Conservation (phyloP, 164 flowering plant species). For the Vitis amurensis region DNA sequence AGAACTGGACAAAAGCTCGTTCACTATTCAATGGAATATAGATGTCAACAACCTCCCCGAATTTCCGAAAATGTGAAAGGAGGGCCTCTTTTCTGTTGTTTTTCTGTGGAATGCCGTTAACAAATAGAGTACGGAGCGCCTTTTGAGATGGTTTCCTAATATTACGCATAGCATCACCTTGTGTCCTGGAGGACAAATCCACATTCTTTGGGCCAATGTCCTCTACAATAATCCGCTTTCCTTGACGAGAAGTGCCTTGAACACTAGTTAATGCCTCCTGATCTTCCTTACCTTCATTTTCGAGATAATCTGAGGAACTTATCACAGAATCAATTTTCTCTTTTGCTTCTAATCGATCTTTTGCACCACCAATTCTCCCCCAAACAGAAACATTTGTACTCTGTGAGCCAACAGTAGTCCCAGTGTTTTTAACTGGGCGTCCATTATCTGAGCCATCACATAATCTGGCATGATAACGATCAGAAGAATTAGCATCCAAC, state of each 20-base stretch:
- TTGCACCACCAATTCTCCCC: slow-evolving; percentile 58
- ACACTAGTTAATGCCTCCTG: slow-evolving; percentile 25
- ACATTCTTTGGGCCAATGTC: slow-evolving; percentile 28
- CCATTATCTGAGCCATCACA: slow-evolving; percentile 37
- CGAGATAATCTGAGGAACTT: slow-evolving; percentile 31
- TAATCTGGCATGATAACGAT: slow-evolving; percentile 24
- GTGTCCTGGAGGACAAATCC: slow-evolving; percentile 36
- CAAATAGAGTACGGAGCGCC: slow-evolving; percentile 82
- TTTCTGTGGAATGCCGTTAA: slow-evolving; percentile 71
- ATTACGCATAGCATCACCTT: slow-evolving; percentile 33
- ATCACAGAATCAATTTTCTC: slow-evolving; percentile 35
- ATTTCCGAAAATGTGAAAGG: slow-evolving; percentile 83
- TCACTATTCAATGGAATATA: slow-evolving; percentile 72
- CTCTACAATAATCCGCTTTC: slow-evolving; percentile 35
- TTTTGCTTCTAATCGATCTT: slow-evolving; percentile 36
- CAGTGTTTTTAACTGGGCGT: slow-evolving; percentile 25
- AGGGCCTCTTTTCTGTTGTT: slow-evolving; percentile 75
- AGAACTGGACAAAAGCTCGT: slow-evolving; percentile 91
- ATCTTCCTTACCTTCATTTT: slow-evolving; percentile 36
- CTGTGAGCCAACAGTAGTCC: slow-evolving; percentile 37
- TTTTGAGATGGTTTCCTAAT: slow-evolving; percentile 55
- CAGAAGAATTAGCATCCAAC: slow-evolving; percentile 46
- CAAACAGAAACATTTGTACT: slow-evolving; percentile 50
- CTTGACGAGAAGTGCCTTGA: slow-evolving; percentile 32
- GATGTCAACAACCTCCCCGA: slow-evolving; percentile 84